These are phyloP conservation scores for Biscogniauxia sp. DNA, from an alignment of 2,329 filamentous ascomycete genomes.

Conservation along the genomic window DNA sequence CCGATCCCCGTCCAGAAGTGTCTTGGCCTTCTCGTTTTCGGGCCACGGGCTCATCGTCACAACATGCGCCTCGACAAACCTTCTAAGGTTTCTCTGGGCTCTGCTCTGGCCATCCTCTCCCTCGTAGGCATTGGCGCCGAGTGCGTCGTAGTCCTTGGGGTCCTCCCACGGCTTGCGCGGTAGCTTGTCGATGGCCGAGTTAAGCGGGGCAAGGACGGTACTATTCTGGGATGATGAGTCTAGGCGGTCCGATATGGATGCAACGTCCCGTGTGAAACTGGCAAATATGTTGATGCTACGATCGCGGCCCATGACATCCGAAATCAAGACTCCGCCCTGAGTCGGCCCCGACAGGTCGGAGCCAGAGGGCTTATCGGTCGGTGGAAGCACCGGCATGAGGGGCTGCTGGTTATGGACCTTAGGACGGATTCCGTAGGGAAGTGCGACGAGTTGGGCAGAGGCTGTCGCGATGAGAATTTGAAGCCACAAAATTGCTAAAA, in stretches of 20 bases:
- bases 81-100: conserved; percentile 70
- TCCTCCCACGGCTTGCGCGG: conserved; percentile 87
- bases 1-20: conserved; percentile 59
- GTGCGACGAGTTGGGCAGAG: conserved; percentile 19
- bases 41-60: conserved; percentile 74
- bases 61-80: conserved; percentile 85
- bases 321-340: conserved; percentile 63
- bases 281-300: conserved; percentile 83
- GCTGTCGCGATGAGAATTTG: conserved; percentile 18
- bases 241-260: conserved; percentile 65
- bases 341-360: conserved; percentile 13
- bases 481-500: conserved; percentile 12
- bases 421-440: conserved; percentile 21
- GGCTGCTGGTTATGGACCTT: conserved; percentile 27
- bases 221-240: conserved; percentile 66
- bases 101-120: conserved; percentile 72
- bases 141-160: conserved; percentile 64
- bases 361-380: conserved; percentile 9
- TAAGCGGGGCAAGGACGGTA: conserved; percentile 84
- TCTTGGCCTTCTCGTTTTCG: conserved; percentile 63
- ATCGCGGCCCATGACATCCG: conserved; percentile 79
- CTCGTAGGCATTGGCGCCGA: conserved; percentile 72
- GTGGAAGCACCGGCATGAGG: conserved; percentile 24
- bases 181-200: conserved; percentile 73
- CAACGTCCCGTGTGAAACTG: conserved; percentile 73